A percentile compares a stretch with the other conserved stretches of the same genome.
Evolutionary conservation across 2,329 filamentous ascomycete species (phyloP).

Genomic region (Corinectria fuckeliana): DNA sequence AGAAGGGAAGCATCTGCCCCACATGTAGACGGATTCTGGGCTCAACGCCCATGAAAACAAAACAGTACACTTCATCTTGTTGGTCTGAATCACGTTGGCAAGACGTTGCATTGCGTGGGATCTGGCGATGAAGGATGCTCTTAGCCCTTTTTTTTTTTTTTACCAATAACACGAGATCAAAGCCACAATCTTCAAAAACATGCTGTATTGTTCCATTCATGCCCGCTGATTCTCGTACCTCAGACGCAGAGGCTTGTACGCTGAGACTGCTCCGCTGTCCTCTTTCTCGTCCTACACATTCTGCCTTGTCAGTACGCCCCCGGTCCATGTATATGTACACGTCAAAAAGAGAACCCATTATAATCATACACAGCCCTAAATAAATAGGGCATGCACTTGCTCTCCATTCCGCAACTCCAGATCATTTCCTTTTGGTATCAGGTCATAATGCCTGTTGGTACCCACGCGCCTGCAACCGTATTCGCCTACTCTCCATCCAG

Average conservation of each 20-base stretch:
- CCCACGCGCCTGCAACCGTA: constrained; percentile 10
- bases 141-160: too few species aligned
- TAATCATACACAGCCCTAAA: constrained; percentile 17
- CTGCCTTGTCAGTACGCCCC: constrained; percentile 11
- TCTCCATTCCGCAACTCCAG: constrained; percentile 30
- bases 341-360: constrained; percentile 15
- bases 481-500: constrained; percentile 49
- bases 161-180: neutral
- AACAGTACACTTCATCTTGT: constrained; percentile 8
- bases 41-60: constrained; percentile 41
- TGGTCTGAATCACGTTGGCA: neutral
- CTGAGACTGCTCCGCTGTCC: neutral
- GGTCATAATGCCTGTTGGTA: constrained; percentile 29
- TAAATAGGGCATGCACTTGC: neutral
- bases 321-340: constrained; percentile 18
- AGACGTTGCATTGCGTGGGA: neutral
- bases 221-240: constrained; percentile 2
- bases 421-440: constrained; percentile 28
- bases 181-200: neutral
- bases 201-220: neutral
- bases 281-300: constrained; percentile 7
- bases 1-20: constrained; percentile 2
- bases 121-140: neutral
- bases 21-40: constrained; percentile 37
- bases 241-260: neutral